Evolutionary conservation across 2,329 filamentous ascomycete genomes (phyloP), one percentile per base, ranked within the genome.

Genomic region (Microdochium paspali): DNA sequence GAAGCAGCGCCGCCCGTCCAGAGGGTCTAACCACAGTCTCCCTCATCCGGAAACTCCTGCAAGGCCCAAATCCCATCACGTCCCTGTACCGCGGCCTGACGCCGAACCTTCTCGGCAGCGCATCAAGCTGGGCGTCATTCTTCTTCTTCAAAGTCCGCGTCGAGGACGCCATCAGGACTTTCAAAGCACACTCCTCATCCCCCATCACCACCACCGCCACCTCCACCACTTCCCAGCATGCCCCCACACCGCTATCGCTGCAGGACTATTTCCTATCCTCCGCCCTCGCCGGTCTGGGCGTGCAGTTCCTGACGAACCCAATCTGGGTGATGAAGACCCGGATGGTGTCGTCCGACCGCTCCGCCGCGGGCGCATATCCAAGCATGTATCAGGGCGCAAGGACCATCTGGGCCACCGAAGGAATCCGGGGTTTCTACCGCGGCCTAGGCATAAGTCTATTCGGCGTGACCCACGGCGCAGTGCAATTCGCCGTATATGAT

Each of bases 271-370:
- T 96, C 62, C 58, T 85, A 44, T 81, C 90, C 3, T 90, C 87
- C 28, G 86, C 72, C n/a, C 60, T 75, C 24, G 71, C 76, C 54
- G 90, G 91, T 25, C 72, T 85, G 18, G 66, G 87, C 35, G 95
- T 90, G 2, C 85, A 90, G 40, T 69, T 87, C 25, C 74, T 91
- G 54, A 97, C 93, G 25, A 97, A 97, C 63, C 93, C 93, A 2
- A 84, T 98, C 57, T 98, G 93, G 93, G 93, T 98, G 2, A 82
- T 98, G 64, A 97, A 97, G 72, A 97, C 91, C 9, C 85, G 93
- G 53, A 97, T 98, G 90, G 74, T 97, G 23, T 89, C 90, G 25
- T 90, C 87, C 3, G 87, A 93, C 54, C 79, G 80, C 45, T 73
- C 79, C 47, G 76, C 81, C 5, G 78, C 76, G 2, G 89, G 89